Conservation (phyloP, 1,284 basidiomycete genomes). For the Cutaneotrichosporon sp. region DNA sequence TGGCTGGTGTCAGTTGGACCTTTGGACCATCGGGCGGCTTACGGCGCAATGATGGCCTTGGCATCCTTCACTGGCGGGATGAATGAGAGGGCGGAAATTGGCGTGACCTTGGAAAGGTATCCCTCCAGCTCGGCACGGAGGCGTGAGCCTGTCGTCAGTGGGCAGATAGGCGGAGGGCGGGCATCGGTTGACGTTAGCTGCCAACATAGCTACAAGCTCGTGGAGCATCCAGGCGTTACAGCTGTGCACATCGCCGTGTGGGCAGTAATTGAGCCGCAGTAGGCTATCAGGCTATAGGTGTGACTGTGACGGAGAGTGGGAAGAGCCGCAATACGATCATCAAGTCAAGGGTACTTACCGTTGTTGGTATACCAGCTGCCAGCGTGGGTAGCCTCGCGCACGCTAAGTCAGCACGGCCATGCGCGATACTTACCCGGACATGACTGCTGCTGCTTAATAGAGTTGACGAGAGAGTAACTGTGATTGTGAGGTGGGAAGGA, state of each 20-base stretch:
- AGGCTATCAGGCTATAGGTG: not conserved
- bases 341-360: slow-evolving; percentile 56
- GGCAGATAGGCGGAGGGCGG: not conserved
- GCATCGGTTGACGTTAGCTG: not conserved
- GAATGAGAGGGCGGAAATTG: slow-evolving; percentile 57
- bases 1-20: slow-evolving; percentile 61
- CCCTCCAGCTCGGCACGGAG: slow-evolving; percentile 64
- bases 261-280: no score
- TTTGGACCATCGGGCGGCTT: slow-evolving; percentile 40
- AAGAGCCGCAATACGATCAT: not conserved
- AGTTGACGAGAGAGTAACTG: not conserved
- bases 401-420: slow-evolving; percentile 8
- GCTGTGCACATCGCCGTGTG: not conserved
- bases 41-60: slow-evolving; percentile 97
- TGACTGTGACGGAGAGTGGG: not conserved
- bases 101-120: slow-evolving; percentile 66
- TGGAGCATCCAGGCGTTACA: not conserved
- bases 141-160: slow-evolving; percentile 56
- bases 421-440: slow-evolving; percentile 21
- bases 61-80: slow-evolving; percentile 68
- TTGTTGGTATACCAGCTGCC: slow-evolving; percentile 84
- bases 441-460: slow-evolving; percentile 1
- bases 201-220: not conserved
- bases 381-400: slow-evolving; percentile 73
- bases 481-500: not conserved